These are phyloP conservation scores for Hirsutella rhossiliensis DNA, from an alignment of 2,329 filamentous ascomycete species.

Conservation along the genomic window DNA sequence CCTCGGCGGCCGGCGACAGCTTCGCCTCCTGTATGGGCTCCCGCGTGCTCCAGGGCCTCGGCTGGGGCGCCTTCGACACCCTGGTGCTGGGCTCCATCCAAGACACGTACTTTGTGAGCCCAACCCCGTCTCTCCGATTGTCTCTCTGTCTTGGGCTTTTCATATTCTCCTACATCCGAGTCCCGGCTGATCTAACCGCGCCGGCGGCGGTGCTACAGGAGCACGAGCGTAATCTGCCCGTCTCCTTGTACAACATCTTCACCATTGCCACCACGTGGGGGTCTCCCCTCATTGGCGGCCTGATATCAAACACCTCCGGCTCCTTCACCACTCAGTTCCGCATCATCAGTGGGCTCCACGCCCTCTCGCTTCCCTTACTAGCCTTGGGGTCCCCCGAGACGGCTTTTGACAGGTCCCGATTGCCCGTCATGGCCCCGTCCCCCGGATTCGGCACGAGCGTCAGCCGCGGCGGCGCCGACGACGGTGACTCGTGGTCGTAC, in stretches of 20 bases:
- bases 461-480: conserved; percentile 8
- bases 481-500: conserved; percentile 7
- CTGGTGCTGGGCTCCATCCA: conserved; percentile 39
- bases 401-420: conserved; percentile 29
- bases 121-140: too few species aligned
- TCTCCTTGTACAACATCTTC: conserved; percentile 32
- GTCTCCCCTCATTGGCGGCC: conserved; percentile 39
- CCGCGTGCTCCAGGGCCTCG: conserved; percentile 41
- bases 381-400: conserved; percentile 40
- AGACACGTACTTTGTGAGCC: conserved; percentile 43
- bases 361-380: conserved; percentile 33
- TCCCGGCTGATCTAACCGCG: not conserved
- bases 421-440: conserved; percentile 7
- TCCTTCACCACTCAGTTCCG: conserved; percentile 37
- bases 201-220: conserved; percentile 19
- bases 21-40: conserved; percentile 37
- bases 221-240: conserved; percentile 35
- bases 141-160: not conserved
- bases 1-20: conserved; percentile 26
- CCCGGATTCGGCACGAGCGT: conserved; percentile 5
- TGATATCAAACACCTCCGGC: conserved; percentile 25
- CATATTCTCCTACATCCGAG: not conserved
- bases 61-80: conserved; percentile 47
- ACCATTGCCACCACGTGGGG: conserved; percentile 38
- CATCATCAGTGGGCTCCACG: conserved; percentile 36